phyloP scores from a whole-genome alignment of 2,329 filamentous ascomycete genomes.

The Fusarium poae region DNA sequence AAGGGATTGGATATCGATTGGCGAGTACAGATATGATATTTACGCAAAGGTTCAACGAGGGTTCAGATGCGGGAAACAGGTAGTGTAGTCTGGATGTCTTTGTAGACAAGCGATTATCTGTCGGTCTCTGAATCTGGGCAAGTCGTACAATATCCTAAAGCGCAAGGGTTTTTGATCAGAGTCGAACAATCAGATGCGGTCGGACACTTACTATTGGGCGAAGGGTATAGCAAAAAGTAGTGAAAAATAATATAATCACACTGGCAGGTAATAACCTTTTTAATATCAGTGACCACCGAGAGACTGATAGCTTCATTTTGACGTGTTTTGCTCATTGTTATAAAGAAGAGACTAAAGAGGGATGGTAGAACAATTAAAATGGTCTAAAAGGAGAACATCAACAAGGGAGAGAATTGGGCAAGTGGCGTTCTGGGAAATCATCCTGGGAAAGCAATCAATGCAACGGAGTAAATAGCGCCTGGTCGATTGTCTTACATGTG shows the following conservation, averaged over 20 bases:
- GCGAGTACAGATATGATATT: neutral
- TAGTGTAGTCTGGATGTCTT: neutral
- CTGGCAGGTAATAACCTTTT: neutral
- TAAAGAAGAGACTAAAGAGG: neutral
- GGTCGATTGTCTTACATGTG: neutral
- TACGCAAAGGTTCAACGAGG: neutral
- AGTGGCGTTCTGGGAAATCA: neutral
- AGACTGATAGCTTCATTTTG: neutral
- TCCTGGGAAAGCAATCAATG: no score
- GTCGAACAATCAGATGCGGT: accelerated
- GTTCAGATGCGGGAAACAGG: neutral
- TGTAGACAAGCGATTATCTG: neutral
- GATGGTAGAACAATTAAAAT: neutral
- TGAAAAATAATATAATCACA: no score
- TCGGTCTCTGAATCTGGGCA: no score
- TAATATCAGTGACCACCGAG: neutral
- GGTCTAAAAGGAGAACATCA: no score
- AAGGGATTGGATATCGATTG: neutral
- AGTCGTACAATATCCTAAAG: no score
- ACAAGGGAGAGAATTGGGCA: neutral
- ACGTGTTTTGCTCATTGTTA: neutral
- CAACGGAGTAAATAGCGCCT: neutral
- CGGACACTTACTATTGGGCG: neutral
- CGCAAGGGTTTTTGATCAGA: no score
- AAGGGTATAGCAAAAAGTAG: no score